These are phyloP conservation scores for Detonula confervacea DNA, from an alignment of 352 stramenopile species.

Conservation along the genomic window DNA sequence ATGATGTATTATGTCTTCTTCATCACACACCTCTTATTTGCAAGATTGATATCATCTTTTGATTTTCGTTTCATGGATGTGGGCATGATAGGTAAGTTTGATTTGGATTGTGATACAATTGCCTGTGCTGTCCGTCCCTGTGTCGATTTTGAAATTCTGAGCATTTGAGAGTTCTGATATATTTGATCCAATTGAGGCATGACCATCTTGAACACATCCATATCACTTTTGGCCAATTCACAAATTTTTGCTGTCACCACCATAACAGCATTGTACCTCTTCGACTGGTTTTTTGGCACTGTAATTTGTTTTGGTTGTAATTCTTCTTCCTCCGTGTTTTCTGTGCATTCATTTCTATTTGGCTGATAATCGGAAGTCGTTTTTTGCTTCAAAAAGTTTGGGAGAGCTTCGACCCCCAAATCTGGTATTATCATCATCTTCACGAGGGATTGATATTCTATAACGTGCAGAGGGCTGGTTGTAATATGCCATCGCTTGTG, in stretches of 20 bases:
- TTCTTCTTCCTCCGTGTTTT: no score
- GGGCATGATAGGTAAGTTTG: background rate
- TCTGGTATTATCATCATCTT: background rate
- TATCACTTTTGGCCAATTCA: constrained; percentile 2
- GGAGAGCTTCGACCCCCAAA: background rate
- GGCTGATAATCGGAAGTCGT: background rate
- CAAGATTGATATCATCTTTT: background rate
- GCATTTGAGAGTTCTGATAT: constrained; percentile 4
- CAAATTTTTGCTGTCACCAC: background rate
- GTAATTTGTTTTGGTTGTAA: background rate
- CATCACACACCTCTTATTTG: no score
- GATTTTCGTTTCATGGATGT: background rate
- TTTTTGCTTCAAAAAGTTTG: background rate
- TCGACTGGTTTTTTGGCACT: background rate
- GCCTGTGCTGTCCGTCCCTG: background rate
- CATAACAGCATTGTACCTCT: constrained; percentile 1
- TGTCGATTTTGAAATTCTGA: background rate
- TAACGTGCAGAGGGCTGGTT: background rate
- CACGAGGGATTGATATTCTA: background rate
- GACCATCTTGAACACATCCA: constrained; percentile 1
- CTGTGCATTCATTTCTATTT: background rate
- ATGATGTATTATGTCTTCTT: no score
- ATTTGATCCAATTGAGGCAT: constrained; percentile 19
- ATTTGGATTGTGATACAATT: background rate
- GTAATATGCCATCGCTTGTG: constrained; percentile 9